Percentiles rank a stretch among this genome's conserved stretches.
Conservation (phyloP, 2,329 filamentous ascomycete species). For the Aspergillus puulaauensis region DNA sequence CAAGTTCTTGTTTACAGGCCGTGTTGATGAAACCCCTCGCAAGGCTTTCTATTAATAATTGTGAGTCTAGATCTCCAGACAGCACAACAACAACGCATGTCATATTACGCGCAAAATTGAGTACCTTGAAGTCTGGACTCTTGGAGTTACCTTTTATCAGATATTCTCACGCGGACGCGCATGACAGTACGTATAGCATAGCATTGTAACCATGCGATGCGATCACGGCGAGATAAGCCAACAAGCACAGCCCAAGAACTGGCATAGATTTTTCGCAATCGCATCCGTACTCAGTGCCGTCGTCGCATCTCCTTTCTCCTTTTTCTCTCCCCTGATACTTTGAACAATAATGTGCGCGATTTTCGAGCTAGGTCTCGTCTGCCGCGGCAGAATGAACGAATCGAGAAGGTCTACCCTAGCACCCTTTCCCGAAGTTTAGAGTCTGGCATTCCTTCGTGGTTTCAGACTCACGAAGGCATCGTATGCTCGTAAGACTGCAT, state of each 20-base stretch:
- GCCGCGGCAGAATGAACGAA: neutral
- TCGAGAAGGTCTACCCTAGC: neutral
- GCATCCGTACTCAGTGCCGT: neutral
- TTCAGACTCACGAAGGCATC: neutral
- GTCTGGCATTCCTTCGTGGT: neutral
- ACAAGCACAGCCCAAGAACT: neutral
- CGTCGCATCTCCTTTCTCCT: neutral
- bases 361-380: neutral
- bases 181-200: neutral
- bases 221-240: neutral
- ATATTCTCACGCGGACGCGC: neutral
- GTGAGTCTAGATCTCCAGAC: neutral
- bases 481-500: neutral
- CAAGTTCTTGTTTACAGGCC: neutral
- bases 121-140: neutral
- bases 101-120: neutral
- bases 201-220: neutral
- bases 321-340: neutral
- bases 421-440: neutral
- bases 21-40: neutral
- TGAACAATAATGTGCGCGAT: neutral
- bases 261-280: neutral
- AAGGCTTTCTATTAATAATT: slow-evolving; percentile 3
- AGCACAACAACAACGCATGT: neutral
- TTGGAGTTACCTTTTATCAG: neutral